A percentile compares a stretch with the other conserved stretches of the same genome.
phyloP scores from a whole-genome alignment of 345 rosid species.

The Lepidium africanum region DNA sequence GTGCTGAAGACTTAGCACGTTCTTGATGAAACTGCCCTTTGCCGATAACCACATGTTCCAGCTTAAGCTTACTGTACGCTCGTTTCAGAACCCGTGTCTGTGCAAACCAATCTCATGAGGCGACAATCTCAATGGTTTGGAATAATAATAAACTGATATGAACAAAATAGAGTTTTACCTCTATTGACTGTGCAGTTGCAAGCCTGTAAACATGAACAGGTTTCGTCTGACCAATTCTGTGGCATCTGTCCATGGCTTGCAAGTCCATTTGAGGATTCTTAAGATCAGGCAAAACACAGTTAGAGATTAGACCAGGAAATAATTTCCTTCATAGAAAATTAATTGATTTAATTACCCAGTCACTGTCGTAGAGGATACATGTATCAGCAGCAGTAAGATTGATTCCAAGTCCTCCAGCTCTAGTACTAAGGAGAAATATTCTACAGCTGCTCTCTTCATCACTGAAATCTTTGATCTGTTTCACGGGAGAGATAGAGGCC shows the following conservation, averaged over 20 bases:
- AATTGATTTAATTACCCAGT: constrained; percentile 56
- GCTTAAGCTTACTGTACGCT: constrained; percentile 85
- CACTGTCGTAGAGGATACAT: constrained; percentile 92
- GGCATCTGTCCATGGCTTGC: constrained; percentile 99
- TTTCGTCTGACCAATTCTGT: constrained; percentile 97
- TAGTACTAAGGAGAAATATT: constrained; percentile 84
- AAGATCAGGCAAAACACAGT: constrained; percentile 15
- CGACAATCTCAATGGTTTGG: not conserved
- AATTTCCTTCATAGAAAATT: not conserved
- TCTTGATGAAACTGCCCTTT: constrained; percentile 96
- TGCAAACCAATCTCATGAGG: constrained; percentile 8
- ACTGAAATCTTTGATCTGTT: constrained; percentile 78
- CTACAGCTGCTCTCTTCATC: constrained; percentile 56
- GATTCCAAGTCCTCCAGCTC: constrained; percentile 98
- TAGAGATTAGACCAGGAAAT: constrained; percentile 2
- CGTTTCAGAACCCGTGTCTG: constrained; percentile 91
- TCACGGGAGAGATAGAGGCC: not conserved
- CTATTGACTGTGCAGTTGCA: constrained; percentile 82
- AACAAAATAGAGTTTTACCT: constrained; percentile 42
- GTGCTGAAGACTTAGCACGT: constrained; percentile 29
- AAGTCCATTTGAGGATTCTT: constrained; percentile 99
- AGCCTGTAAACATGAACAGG: constrained; percentile 99
- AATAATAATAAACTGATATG: not conserved
- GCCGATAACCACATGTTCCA: constrained; percentile 93
- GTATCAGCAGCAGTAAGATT: constrained; percentile 97